Evolutionary conservation across 306 rosid species (phyloP).

Genomic region (Comarum palustre): DNA sequence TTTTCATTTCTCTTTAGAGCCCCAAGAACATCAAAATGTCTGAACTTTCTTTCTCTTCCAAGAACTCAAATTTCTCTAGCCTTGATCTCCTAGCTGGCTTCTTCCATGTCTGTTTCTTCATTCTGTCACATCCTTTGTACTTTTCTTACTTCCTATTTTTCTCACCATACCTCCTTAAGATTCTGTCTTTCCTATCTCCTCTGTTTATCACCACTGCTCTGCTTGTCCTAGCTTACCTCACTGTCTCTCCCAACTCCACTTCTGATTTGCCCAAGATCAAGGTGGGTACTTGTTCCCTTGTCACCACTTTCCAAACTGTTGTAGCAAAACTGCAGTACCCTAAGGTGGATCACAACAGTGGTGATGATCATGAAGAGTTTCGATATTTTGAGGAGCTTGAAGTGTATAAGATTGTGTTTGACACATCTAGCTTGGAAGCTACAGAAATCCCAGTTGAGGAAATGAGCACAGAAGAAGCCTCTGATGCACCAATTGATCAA

Average conservation of each 20-base stretch:
- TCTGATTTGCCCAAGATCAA: conserved; percentile 36
- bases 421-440: conserved; percentile 49
- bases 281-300: conserved; percentile 35
- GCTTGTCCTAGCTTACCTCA: conserved; percentile 58
- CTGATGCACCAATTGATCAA: conserved; percentile 29
- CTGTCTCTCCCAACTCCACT: conserved; percentile 45
- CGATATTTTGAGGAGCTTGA: conserved; percentile 62
- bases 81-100: conserved; percentile 39
- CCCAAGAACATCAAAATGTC: conserved; percentile 42
- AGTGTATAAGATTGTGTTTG: conserved; percentile 73
- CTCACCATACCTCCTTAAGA: conserved; percentile 68
- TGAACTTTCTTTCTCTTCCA: conserved; percentile 44
- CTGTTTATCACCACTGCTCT: conserved; percentile 70
- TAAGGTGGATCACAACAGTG: conserved; percentile 22
- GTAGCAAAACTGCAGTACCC: conserved; percentile 29
- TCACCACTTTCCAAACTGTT: conserved; percentile 35
- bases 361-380: conserved; percentile 29
- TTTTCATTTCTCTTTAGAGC: conserved; percentile 9
- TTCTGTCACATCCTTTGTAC: conserved; percentile 82
- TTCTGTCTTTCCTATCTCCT: conserved; percentile 82
- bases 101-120: conserved; percentile 46
- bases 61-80: conserved; percentile 39
- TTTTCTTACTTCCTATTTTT: conserved; percentile 80
- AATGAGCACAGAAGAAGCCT: conserved; percentile 28
- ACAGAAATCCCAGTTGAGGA: conserved; percentile 31